phyloP scores from a whole-genome alignment of 495 filamentous ascomycete genomes.

The Lophiotrema nucula region DNA sequence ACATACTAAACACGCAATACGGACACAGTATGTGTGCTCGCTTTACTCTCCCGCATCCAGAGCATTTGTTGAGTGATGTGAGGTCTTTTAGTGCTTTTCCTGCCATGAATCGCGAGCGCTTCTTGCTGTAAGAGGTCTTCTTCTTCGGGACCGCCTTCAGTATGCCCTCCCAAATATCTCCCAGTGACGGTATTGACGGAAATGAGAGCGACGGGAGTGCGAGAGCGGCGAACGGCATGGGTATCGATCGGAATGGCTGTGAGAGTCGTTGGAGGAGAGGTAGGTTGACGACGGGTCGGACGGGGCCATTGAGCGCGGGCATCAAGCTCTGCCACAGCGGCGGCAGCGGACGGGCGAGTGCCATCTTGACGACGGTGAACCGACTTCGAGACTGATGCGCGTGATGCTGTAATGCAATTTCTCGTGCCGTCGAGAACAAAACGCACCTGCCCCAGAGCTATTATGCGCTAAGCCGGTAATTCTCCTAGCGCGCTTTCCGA shows the following conservation, averaged over 20 bases:
- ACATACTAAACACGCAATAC: conserved; percentile 70
- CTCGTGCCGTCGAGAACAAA: conserved; percentile 17
- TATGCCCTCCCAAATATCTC: conserved; percentile 87
- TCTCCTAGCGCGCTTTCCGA: conserved; percentile 15
- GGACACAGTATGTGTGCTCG: conserved; percentile 84
- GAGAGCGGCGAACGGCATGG: conserved; percentile 31
- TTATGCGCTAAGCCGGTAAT: background rate
- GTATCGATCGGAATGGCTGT: conserved; percentile 22
- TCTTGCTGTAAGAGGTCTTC: conserved; percentile 97
- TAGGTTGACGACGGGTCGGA: conserved; percentile 32
- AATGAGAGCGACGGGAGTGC: conserved; percentile 52
- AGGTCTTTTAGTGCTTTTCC: conserved; percentile 93
- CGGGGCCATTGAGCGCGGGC: conserved; percentile 37
- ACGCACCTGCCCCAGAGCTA: background rate
- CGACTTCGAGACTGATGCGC: background rate
- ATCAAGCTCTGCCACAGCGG: conserved; percentile 38
- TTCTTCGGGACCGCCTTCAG: conserved; percentile 96
- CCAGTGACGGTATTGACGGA: conserved; percentile 56
- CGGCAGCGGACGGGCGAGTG: conserved; percentile 34
- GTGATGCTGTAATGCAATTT: background rate
- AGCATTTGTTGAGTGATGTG: conserved; percentile 78
- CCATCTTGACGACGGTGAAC: conserved; percentile 18
- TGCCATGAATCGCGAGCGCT: conserved; percentile 85
- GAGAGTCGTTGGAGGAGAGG: conserved; percentile 35
- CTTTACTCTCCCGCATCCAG: conserved; percentile 83